phyloP scores from a whole-genome alignment of 2,329 filamentous ascomycete species.

The Curvularia sp. region DNA sequence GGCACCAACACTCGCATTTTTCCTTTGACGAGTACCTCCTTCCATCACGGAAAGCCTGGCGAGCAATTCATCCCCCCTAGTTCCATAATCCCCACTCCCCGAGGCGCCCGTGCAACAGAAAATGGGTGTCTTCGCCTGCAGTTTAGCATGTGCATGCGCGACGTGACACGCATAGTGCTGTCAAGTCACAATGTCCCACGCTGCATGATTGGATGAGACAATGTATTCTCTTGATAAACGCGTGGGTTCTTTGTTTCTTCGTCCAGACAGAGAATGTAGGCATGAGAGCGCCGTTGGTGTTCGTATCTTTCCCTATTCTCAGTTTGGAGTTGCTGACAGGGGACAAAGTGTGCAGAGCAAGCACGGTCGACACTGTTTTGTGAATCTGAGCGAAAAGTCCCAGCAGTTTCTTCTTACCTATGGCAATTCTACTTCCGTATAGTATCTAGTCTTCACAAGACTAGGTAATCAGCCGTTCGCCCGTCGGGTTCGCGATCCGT shows the following conservation, averaged over 20 bases:
- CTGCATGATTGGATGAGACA: not conserved
- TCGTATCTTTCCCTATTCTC: not conserved
- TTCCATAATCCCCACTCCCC: not conserved
- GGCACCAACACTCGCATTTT: not conserved
- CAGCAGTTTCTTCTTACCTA: not conserved
- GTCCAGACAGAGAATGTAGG: not conserved
- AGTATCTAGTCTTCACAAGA: not conserved
- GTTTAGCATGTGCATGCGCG: not conserved
- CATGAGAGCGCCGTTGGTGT: not conserved
- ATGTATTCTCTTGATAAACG: not conserved
- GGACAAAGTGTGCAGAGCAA: not conserved
- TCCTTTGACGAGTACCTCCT: not conserved
- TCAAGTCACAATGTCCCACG: not conserved
- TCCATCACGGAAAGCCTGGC: not conserved
- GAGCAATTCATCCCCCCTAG: not conserved
- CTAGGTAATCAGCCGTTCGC: not conserved
- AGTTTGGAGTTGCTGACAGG: not conserved
- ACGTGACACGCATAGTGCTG: not conserved
- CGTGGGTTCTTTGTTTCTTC: not conserved
- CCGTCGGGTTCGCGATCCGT: constrained; percentile 3
- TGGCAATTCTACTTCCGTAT: not conserved
- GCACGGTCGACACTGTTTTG: not conserved
- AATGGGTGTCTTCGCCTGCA: not conserved
- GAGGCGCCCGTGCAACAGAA: not conserved
- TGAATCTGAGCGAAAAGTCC: not conserved